Evolutionary conservation across 139 green algal genomes (phyloP).

Genomic region (Chlorella sorokiniana): DNA sequence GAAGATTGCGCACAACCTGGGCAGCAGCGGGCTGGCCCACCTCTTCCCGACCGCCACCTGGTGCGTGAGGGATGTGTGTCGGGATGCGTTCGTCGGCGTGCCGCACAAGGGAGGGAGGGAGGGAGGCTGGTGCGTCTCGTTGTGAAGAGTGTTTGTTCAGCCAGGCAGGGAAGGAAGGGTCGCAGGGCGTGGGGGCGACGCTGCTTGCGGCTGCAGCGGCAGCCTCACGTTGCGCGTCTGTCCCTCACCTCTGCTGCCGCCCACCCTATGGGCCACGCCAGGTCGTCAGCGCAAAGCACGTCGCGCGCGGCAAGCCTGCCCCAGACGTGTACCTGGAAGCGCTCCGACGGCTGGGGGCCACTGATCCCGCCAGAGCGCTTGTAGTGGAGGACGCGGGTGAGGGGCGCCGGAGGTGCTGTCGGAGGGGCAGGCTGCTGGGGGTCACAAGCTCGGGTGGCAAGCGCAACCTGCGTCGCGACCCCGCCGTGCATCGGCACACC

Average conservation of each 20-base stretch:
- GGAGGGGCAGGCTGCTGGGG: too few relatives aligned
- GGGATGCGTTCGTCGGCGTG: not conserved
- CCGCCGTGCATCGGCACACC: too few relatives aligned
- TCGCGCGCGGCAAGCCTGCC: slow-evolving; percentile 68
- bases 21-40: slow-evolving; percentile 44
- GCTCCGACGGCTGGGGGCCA: slow-evolving; percentile 61
- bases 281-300: slow-evolving; percentile 52
- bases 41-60: slow-evolving; percentile 49
- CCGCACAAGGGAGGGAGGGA: not conserved
- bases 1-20: slow-evolving; percentile 77
- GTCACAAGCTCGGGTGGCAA: too few relatives aligned
- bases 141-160: too few relatives aligned
- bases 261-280: not conserved
- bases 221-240: too few relatives aligned
- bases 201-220: too few relatives aligned
- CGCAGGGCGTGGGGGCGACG: too few relatives aligned
- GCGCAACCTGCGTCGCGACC: too few relatives aligned
- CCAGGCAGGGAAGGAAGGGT: too few relatives aligned
- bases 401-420: not conserved
- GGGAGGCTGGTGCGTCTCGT: too few relatives aligned
- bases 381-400: slow-evolving; percentile 28
- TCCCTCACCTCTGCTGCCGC: too few relatives aligned
- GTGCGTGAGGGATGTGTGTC: not conserved
- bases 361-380: slow-evolving; percentile 25
- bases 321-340: slow-evolving; percentile 82